Conservation (phyloP, 108 stramenopile genomes). For the Nitzschia sp. region DNA sequence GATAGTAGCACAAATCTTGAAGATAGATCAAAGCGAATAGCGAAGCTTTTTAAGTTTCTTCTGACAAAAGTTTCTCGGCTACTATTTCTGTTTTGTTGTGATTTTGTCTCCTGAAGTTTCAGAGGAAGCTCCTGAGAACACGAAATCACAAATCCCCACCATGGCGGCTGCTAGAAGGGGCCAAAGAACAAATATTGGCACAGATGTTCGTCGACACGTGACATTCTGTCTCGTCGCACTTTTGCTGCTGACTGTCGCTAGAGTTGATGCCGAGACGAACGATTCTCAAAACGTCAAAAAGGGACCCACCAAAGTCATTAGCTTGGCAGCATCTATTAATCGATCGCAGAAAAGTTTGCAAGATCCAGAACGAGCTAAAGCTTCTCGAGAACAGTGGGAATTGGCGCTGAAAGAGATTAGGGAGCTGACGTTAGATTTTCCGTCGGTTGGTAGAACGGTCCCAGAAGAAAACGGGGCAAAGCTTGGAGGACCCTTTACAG, state of each 20-base stretch:
- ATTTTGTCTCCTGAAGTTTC: no score
- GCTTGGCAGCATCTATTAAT: constrained; percentile 28
- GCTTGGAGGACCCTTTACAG: constrained; percentile 21
- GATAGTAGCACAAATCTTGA: neutral
- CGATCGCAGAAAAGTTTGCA: constrained; percentile 7
- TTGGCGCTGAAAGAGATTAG: constrained; percentile 63
- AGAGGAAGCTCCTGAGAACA: no score
- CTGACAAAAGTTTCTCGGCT: neutral
- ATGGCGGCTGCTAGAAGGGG: neutral
- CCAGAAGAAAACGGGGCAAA: constrained; percentile 7
- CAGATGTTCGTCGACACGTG: neutral
- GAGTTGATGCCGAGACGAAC: no score
- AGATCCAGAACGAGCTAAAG: constrained; percentile 15
- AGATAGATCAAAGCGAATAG: neutral
- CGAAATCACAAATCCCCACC: no score
- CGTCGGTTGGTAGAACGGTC: constrained; percentile 15
- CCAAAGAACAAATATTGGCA: neutral
- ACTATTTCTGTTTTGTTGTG: no score
- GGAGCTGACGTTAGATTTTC: constrained; percentile 36
- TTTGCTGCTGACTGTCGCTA: neutral
- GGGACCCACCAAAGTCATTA: constrained; percentile 11
- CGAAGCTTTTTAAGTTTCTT: neutral
- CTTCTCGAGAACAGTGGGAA: constrained; percentile 52
- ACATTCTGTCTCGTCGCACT: neutral
- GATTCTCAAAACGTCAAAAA: constrained; percentile 7